Conservation (phyloP, 345 rosid species). For the Acer campestre region DNA sequence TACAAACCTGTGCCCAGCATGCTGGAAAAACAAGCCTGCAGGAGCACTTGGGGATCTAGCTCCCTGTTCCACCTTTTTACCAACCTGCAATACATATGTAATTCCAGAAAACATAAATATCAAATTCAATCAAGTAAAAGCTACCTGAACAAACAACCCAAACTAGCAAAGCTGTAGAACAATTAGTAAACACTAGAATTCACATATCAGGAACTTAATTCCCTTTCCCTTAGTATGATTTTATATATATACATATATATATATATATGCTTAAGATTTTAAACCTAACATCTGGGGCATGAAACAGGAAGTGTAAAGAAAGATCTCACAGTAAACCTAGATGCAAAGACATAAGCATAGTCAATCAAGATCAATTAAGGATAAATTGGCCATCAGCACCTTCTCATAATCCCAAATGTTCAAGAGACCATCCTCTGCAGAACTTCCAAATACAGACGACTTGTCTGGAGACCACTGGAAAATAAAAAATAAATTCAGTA, state of each 20-base stretch:
- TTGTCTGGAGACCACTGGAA: conserved; percentile 92
- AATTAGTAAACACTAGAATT: no score
- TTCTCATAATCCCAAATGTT: conserved; percentile 93
- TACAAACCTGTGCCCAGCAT: conserved; percentile 69
- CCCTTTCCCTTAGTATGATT: no score
- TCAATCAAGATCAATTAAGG: neutral
- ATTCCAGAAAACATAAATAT: neutral
- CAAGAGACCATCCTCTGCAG: conserved; percentile 93
- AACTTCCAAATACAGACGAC: conserved; percentile 91
- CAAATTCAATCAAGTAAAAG: neutral
- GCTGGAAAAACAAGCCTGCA: conserved; percentile 69
- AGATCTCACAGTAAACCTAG: neutral
- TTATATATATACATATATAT: no score
- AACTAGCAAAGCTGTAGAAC: neutral
- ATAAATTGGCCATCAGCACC: conserved; percentile 41
- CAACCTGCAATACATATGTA: conserved; percentile 39
- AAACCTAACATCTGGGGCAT: neutral
- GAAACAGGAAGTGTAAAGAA: neutral
- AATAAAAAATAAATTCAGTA: conserved; percentile 15
- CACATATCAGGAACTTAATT: no score
- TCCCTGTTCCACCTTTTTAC: conserved; percentile 44
- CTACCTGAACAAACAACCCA: neutral
- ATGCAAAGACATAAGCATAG: neutral
- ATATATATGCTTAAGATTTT: neutral
- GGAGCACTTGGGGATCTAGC: conserved; percentile 44